These are phyloP conservation scores for Handroanthus guayacan DNA, from an alignment of 257 asterid species.

Conservation along the genomic window DNA sequence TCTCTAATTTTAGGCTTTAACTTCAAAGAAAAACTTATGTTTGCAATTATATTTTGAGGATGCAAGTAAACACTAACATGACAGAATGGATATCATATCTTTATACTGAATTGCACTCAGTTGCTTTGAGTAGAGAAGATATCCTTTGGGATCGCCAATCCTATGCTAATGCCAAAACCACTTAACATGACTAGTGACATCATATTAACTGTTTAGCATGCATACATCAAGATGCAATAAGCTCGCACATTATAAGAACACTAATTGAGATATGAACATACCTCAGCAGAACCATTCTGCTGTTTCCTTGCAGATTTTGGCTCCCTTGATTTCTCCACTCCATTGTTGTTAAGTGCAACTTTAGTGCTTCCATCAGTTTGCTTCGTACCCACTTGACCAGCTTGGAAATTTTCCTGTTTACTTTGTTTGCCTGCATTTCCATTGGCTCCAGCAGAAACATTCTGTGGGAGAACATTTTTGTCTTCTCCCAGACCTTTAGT, in stretches of 20 bases:
- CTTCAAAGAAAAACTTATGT: neutral
- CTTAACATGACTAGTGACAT: constrained; percentile 1
- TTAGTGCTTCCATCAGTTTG: constrained; percentile 36
- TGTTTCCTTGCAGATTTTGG: constrained; percentile 58
- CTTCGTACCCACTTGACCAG: neutral
- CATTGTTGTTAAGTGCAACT: constrained; percentile 39
- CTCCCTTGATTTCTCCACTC: constrained; percentile 43
- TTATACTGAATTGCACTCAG: neutral
- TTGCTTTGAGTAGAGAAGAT: neutral
- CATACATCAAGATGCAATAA: constrained; percentile 2
- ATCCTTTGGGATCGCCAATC: neutral
- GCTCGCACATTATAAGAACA: neutral
- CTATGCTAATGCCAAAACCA: neutral
- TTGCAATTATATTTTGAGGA: constrained; percentile 9
- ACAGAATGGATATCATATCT: neutral
- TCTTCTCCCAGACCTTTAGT: constrained; percentile 54
- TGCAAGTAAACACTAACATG: neutral
- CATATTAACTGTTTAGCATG: neutral
- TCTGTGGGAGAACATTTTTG: constrained; percentile 35
- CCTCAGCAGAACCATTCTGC: constrained; percentile 62
- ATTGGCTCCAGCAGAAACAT: constrained; percentile 32
- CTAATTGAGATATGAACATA: constrained; percentile 32
- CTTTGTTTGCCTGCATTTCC: constrained; percentile 34
- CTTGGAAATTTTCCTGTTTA: constrained; percentile 28
- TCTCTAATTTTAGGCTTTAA: neutral